Conservation (phyloP, 2,329 filamentous ascomycete genomes). For the Zymoseptoria brevis region DNA sequence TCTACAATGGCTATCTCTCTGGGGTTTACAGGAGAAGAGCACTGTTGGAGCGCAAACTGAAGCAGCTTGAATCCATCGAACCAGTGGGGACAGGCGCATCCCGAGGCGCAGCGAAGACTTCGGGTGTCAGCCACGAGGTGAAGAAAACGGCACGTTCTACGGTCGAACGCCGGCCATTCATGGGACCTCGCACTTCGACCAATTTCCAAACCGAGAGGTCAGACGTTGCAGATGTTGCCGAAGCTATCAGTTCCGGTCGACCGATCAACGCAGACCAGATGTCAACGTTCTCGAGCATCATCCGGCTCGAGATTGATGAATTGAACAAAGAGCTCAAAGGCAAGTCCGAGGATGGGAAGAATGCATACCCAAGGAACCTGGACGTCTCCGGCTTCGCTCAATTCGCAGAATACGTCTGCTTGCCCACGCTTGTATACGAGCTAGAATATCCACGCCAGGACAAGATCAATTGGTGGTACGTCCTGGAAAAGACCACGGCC, state of each 20-base stretch:
- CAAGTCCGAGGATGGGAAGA: conserved; percentile 44
- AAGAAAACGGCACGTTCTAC: conserved; percentile 1
- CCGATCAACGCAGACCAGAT: conserved; percentile 57
- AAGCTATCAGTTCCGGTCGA: conserved; percentile 53
- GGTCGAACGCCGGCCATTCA: conserved; percentile 27
- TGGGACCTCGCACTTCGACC: conserved; percentile 34
- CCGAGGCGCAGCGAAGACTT: conserved; percentile 6
- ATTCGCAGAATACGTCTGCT: conserved; percentile 63
- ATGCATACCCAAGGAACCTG: conserved; percentile 62
- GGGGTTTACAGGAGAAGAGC: conserved; percentile 49
- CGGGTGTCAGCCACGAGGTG: conserved; percentile 14
- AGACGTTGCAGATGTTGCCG: conserved; percentile 54
- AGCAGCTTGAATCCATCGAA: conserved; percentile 49
- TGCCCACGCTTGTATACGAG: conserved; percentile 74
- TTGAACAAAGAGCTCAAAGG: conserved; percentile 58
- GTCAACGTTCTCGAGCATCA: conserved; percentile 54
- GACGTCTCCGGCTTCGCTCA: conserved; percentile 46
- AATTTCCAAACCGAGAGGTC: conserved; percentile 41
- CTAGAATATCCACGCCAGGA: conserved; percentile 67
- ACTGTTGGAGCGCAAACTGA: conserved; percentile 43
- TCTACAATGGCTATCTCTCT: conserved; percentile 62
- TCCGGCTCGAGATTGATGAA: conserved; percentile 59
- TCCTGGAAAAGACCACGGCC: conserved; percentile 62
- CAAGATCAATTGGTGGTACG: conserved; percentile 64
- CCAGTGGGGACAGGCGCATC: conserved; percentile 30